Percentiles rank a stretch among this genome's conserved stretches.
Conservation (phyloP, 306 rosid species). For the Castanea sativa region DNA sequence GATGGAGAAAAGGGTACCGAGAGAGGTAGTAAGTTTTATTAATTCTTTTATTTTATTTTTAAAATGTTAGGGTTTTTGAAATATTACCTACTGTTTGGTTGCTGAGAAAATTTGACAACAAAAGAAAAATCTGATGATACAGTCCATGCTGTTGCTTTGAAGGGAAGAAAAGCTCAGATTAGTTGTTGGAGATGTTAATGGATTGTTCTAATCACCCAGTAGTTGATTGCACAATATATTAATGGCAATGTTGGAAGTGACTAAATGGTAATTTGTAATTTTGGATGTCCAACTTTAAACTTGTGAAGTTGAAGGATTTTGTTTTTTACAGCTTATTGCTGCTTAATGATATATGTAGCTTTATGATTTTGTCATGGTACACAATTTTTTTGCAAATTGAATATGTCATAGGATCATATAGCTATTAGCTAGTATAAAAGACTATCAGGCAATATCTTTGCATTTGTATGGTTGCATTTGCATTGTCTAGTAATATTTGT, state of each 20-base stretch:
- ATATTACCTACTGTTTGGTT: not conserved
- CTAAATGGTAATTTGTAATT: not conserved
- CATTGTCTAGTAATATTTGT: not conserved
- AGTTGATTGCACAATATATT: not conserved
- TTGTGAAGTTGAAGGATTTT: not conserved
- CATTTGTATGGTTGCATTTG: not conserved
- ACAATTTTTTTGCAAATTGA: not conserved
- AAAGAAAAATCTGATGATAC: not conserved
- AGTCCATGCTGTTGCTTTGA: not conserved
- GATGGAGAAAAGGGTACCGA: constrained; percentile 20
- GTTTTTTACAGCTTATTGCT: not conserved
- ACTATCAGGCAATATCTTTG: not conserved
- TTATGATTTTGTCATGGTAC: not conserved
- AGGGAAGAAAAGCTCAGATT: not conserved
- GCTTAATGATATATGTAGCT: not conserved
- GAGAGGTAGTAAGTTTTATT: too few species aligned
- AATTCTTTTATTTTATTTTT: too few species aligned
- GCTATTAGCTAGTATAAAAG: not conserved
- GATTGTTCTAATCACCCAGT: not conserved
- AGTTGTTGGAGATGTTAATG: not conserved
- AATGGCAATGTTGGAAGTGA: constrained; percentile 2
- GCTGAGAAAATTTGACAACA: not conserved
- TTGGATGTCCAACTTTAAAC: not conserved
- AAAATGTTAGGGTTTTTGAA: not conserved
- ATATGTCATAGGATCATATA: not conserved